Evolutionary conservation across 1,139 yeast species (phyloP), one percentile per base, ranked within the genome.

Genomic region (Pichia inconspicua): DNA sequence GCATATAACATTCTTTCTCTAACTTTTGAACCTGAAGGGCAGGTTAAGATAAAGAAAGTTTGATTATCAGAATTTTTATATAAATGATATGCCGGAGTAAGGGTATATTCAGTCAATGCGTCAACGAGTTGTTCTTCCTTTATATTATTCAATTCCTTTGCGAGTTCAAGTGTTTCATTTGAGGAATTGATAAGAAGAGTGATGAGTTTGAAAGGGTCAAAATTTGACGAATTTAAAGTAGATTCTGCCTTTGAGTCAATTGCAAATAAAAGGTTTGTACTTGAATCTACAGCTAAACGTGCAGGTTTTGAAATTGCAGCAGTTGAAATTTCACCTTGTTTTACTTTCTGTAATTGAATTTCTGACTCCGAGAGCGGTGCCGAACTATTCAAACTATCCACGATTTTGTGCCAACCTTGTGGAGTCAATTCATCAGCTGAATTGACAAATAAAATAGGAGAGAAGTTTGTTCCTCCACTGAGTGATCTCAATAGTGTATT

Each of bases 1-100:
- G 97, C 97, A 61, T 88, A 89, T 43, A 90, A 66, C 97, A 92
- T 92, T 57, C 97, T 77, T 48, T 89, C 95, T 65, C 84, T 85
- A 43, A 92, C 94, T 64, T 82, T 82, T 28, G 96, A 84, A 1
- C 92, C 89, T 0, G 94, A 80, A 3, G 98, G 97, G 65, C 97
- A 90, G 7, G 92, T 76, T 62, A 88, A 88, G 38, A 90, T 78
- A 63, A 92, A 88, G 34, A 75, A 77, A 44, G 62, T 60, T 37
- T 65, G 58, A 5, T 58, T 58, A 1, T 59, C 58, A 8, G 37
- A 7, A 51, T 70, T 67, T 48, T 72, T 72, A 61, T 74, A 78
- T 25, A 90, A 59, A 34, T 82, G 78, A 62, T 81, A 90, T 49
- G 78, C 80, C n/a, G 69, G 68, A 9, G 12, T 37, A 27, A 5